Conservation (phyloP, 257 asterid genomes). For the Linderniella brevidens region DNA sequence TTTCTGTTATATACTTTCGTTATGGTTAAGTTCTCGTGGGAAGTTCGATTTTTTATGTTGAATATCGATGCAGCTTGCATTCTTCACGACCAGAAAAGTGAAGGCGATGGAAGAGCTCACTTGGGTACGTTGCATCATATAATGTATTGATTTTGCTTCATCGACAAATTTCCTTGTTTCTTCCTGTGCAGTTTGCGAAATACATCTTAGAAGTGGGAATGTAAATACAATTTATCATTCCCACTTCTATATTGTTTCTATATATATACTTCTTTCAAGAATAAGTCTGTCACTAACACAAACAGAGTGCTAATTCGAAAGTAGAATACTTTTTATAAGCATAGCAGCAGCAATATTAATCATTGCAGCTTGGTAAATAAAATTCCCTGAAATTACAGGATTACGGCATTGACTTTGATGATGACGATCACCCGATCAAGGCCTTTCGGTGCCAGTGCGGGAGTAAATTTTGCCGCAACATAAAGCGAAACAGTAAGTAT, state of each 20-base stretch:
- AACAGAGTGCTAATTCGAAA: too few relatives aligned
- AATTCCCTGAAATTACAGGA: conserved; percentile 27
- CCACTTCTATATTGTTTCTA: not conserved
- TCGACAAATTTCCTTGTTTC: not conserved
- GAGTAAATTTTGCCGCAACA: conserved; percentile 74
- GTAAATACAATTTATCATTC: not conserved
- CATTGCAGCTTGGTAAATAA: too few relatives aligned
- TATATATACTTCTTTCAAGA: not conserved
- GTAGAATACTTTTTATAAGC: too few relatives aligned
- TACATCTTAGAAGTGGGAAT: too few relatives aligned
- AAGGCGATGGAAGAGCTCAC: conserved; percentile 92
- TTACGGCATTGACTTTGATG: conserved; percentile 90
- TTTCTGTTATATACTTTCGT: not conserved
- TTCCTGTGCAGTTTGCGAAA: too few relatives aligned
- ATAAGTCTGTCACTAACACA: too few relatives aligned
- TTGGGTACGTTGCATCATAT: conserved; percentile 39
- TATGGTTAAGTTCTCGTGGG: not conserved
- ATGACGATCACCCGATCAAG: conserved; percentile 64
- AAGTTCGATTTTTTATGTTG: not conserved
- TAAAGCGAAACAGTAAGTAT: conserved; percentile 67
- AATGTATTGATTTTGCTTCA: too few relatives aligned
- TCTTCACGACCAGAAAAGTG: conserved; percentile 69
- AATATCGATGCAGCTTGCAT: conserved; percentile 41
- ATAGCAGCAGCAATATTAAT: too few relatives aligned
- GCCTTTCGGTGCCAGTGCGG: conserved; percentile 70